A percentile compares a stretch with the other conserved stretches of the same genome.
Conservation (phyloP, 768 basidiomycete species). For the Lentinula sp. region DNA sequence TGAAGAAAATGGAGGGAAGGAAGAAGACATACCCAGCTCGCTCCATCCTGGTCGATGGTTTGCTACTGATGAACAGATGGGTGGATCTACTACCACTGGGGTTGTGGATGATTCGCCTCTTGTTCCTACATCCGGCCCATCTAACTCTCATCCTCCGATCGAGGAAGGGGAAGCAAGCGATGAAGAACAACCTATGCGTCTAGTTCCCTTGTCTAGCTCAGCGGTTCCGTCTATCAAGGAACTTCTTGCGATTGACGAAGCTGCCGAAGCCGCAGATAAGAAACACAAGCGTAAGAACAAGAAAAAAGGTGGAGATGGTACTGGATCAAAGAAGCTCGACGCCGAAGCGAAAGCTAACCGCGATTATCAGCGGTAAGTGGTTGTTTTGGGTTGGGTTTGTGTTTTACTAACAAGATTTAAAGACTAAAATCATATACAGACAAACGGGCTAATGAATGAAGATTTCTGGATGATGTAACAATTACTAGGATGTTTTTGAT, state of each 20-base stretch:
- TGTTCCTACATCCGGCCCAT: slow-evolving; percentile 9
- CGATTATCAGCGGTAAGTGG: slow-evolving; percentile 51
- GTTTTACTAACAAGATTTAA: not conserved
- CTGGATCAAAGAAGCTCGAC: slow-evolving; percentile 28
- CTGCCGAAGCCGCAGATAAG: slow-evolving; percentile 58
- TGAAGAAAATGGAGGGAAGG: slow-evolving; percentile 8
- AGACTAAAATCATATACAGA: slow-evolving; percentile 9
- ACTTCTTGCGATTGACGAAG: slow-evolving; percentile 72
- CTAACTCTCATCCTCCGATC: slow-evolving; percentile 13
- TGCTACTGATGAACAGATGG: slow-evolving; percentile 19
- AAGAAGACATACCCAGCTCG: not conserved
- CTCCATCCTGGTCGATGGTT: slow-evolving; percentile 37
- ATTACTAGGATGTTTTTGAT: no score
- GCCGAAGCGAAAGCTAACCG: slow-evolving; percentile 44
- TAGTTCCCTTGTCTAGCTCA: slow-evolving; percentile 76
- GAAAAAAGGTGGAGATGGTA: slow-evolving; percentile 44
- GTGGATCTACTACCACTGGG: no score
- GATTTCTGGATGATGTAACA: no score
- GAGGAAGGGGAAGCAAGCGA: slow-evolving; percentile 37
- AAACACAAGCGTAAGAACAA: slow-evolving; percentile 74
- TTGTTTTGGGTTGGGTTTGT: not conserved
- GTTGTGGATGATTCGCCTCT: not conserved
- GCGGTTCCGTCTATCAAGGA: slow-evolving; percentile 78
- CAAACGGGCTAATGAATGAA: not conserved
- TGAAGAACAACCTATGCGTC: slow-evolving; percentile 41